Base-by-base conservation (phyloP, 2,329 filamentous ascomycete species). In the Aspergillus chevalieri region DNA sequence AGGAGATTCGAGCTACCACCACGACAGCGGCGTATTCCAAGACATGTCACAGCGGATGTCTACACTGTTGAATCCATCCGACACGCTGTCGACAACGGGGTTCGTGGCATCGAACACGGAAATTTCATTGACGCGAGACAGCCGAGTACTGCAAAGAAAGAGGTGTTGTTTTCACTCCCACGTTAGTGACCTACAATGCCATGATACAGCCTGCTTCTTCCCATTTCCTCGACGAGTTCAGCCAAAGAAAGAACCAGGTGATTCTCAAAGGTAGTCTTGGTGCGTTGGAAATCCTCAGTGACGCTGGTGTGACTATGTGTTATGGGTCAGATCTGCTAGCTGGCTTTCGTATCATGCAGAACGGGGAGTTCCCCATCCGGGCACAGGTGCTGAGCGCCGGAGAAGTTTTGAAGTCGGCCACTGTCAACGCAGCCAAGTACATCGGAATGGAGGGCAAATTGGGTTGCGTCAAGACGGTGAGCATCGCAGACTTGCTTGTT, bases 261-360 rank as follows among this genome's bases (percentile, higher is more conserved):
- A 77, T 80, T 1, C 62, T 80, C 1, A 59, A 67, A 7, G 63
- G 63, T 2, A 78, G 78, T 0, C 54, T 80, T 5, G 54, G 66
- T 28, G 70, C 72, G 2, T 56, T 81, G 9, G 61, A 71, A 28
- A 70, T 80, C 12, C 74, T 75, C 3, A 62, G 68, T 22, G 68
- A 76, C 3, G 77, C 74, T 0, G 78, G 78, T 0, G 76, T 80
- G 1, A 74, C 67, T 0, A 76, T 82, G 41, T 81, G 78, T 58
- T 80, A 74, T 54, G 79, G 79, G 0, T 75, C 77, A 0, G 78
- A 80, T 63, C 65, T 80, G 3, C 68, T 81, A 0, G 78, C 74
- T 0, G 74, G 72, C 0, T 55, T 79, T 47, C 67, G 69, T 7
- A 52, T 63, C 14, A 64, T 68, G 9, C 77, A 80, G 59, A 72